A percentile compares a stretch with the other conserved stretches of the same genome.
Evolutionary conservation across 495 filamentous ascomycete genomes (phyloP).

Genomic region (Penicillium chermesinum): DNA sequence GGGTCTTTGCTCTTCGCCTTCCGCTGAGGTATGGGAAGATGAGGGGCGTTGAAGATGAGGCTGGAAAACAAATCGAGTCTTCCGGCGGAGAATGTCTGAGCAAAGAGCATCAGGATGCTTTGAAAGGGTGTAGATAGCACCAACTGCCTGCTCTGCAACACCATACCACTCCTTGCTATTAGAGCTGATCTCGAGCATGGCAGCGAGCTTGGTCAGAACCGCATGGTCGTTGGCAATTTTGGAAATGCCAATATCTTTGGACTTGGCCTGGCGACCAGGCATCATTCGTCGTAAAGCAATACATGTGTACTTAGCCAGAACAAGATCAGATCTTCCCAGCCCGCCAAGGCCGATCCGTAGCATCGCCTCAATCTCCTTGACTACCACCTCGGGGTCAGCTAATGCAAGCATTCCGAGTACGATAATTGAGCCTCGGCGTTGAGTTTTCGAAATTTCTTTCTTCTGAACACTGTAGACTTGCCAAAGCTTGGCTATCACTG

Average conservation of each 20-base stretch:
- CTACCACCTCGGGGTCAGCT: slow-evolving; percentile 85
- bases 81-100: slow-evolving; percentile 82
- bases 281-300: slow-evolving; percentile 86
- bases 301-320: slow-evolving; percentile 90
- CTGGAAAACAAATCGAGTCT: slow-evolving; percentile 78
- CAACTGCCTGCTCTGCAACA: slow-evolving; percentile 94
- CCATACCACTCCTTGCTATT: slow-evolving; percentile 96
- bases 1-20: slow-evolving; percentile 47
- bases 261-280: slow-evolving; percentile 72
- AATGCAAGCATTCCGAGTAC: slow-evolving; percentile 95
- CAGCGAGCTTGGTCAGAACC: slow-evolving; percentile 71
- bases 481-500: slow-evolving; percentile 90
- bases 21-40: slow-evolving; percentile 21
- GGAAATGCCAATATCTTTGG: slow-evolving; percentile 60
- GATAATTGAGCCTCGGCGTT: slow-evolving; percentile 89
- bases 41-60: slow-evolving; percentile 32
- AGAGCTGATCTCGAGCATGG: slow-evolving; percentile 73
- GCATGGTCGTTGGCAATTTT: slow-evolving; percentile 91
- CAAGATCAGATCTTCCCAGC: slow-evolving; percentile 74
- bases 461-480: slow-evolving; percentile 94
- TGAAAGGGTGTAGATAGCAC: slow-evolving; percentile 90
- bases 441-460: slow-evolving; percentile 87
- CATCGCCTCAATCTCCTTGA: slow-evolving; percentile 91
- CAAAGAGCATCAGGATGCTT: slow-evolving; percentile 93
- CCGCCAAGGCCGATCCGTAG: slow-evolving; percentile 81